Base-by-base conservation (phyloP, 768 basidiomycete genomes). In the Suillus luteus region DNA sequence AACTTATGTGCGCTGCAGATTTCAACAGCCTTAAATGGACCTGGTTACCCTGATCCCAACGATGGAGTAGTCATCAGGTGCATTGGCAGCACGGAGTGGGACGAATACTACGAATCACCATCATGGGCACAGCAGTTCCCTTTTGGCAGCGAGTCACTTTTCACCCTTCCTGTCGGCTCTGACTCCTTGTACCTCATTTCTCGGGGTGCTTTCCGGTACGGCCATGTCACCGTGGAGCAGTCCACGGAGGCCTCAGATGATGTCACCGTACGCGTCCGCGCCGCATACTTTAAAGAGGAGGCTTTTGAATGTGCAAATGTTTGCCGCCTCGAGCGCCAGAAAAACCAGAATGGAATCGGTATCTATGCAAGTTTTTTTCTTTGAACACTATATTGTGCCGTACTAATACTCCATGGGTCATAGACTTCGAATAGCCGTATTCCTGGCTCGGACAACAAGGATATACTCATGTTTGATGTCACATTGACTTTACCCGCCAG, bases 101-200 rank as follows among this genome's bases (percentile, higher is more conserved):
- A 64, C 4, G 11, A 60, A 2, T 65, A 70, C 33, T 63, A 63
- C 0, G 0, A 37, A 8, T 46, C 22, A 2, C 70, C 73, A 0
- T 31, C 15, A 19, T 74, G 73, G 74, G 65, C 65, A 2, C 64
- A 66, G 5, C 5, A 27, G 14, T 74, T 60, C 15, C 11, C 66
- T 6, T 24, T 51, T 3, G 37, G 71, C 24, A 71, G 72, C 4
- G 62, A 73, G 17, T 64, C 72, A 4, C 64, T 66, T 0, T 75
- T 80, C 24, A 51, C 69, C 0, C 71, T 81, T 43, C 74, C 76
- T 37, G 58, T 76, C 17, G 37, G 64, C 1, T 65, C 78, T 1
- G 71, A 76, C 0, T 67, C 68, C 3, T 62, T 80, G 35, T 81
- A 75, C 43, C 64, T 80, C 46, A 33, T 81, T 58, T 68, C 78